phyloP scores from a whole-genome alignment of 495 filamentous ascomycete genomes.

The Penicillium coffeae region DNA sequence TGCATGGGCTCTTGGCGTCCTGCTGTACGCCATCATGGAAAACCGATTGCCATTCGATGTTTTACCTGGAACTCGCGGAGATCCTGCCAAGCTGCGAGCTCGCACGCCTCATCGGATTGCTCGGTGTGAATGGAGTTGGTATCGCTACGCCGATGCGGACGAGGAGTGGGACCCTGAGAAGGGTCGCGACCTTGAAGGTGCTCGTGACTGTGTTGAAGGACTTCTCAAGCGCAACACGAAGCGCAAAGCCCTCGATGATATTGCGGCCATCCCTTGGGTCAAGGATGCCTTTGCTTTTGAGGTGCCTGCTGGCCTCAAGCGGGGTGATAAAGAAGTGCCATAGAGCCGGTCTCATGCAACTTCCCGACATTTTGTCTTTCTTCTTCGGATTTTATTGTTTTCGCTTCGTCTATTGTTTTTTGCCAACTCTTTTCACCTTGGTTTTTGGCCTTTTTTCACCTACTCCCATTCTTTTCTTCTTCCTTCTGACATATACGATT shows the following conservation, averaged over 20 bases:
- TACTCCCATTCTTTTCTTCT: conserved; percentile 9
- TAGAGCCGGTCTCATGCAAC: conserved; percentile 38
- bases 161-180: conserved; percentile 63
- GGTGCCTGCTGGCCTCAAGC: conserved; percentile 65
- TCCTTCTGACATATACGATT: neutral
- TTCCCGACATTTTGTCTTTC: neutral
- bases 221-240: conserved; percentile 74
- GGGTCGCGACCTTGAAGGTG: conserved; percentile 63
- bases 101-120: conserved; percentile 91
- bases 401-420: neutral
- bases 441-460: conserved; percentile 2
- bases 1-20: conserved; percentile 90
- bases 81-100: conserved; percentile 63
- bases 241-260: conserved; percentile 67
- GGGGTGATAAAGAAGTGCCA: conserved; percentile 61
- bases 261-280: conserved; percentile 74
- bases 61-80: conserved; percentile 65
- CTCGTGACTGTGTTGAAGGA: conserved; percentile 74
- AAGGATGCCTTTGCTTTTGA: conserved; percentile 64
- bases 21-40: conserved; percentile 92
- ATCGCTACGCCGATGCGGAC: conserved; percentile 70
- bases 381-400: conserved; percentile 6
- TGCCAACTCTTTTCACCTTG: neutral
- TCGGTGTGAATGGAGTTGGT: conserved; percentile 91
- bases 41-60: conserved; percentile 89